Evolutionary conservation across 768 basidiomycete genomes (phyloP).

Genomic region (Rhizopogon vesiculosus): DNA sequence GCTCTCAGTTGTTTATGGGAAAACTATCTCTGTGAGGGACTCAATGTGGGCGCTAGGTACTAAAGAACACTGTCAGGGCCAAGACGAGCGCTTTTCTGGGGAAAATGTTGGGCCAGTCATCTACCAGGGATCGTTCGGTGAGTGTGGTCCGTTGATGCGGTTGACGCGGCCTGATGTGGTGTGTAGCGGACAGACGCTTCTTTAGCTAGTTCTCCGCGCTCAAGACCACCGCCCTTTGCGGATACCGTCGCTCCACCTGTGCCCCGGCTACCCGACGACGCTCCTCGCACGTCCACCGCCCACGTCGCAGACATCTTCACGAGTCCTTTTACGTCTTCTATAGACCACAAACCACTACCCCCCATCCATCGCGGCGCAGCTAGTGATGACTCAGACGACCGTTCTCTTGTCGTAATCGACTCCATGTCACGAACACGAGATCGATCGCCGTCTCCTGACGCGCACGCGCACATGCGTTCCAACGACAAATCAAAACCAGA

Average conservation of each 20-base stretch:
- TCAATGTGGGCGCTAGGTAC: slow-evolving; percentile 29
- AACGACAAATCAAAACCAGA: slow-evolving; percentile 22
- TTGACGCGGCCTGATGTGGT: neutral
- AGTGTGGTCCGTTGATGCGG: slow-evolving; percentile 12
- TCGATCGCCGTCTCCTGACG: slow-evolving; percentile 26
- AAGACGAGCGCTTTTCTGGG: slow-evolving; percentile 82
- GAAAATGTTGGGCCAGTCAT: slow-evolving; percentile 68
- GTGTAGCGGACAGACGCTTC: slow-evolving; percentile 54
- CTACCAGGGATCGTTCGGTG: slow-evolving; percentile 67
- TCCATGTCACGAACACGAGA: slow-evolving; percentile 35
- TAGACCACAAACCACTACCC: slow-evolving; percentile 60
- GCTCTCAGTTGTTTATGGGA: slow-evolving; percentile 11
- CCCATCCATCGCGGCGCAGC: slow-evolving; percentile 40
- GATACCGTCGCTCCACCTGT: slow-evolving; percentile 35
- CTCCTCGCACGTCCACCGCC: slow-evolving; percentile 33
- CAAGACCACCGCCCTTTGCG: slow-evolving; percentile 25
- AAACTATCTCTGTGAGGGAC: neutral
- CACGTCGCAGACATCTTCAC: slow-evolving; percentile 52
- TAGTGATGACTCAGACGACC: slow-evolving; percentile 44
- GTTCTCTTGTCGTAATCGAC: slow-evolving; percentile 56
- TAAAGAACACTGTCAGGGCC: slow-evolving; percentile 63
- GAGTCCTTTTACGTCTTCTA: slow-evolving; percentile 25
- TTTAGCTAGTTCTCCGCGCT: slow-evolving; percentile 19
- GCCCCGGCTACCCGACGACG: slow-evolving; percentile 44
- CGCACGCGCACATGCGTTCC: slow-evolving; percentile 9